Evolutionary conservation across 2,329 filamentous ascomycete genomes (phyloP).

Genomic region (Beauveria caledonica): DNA sequence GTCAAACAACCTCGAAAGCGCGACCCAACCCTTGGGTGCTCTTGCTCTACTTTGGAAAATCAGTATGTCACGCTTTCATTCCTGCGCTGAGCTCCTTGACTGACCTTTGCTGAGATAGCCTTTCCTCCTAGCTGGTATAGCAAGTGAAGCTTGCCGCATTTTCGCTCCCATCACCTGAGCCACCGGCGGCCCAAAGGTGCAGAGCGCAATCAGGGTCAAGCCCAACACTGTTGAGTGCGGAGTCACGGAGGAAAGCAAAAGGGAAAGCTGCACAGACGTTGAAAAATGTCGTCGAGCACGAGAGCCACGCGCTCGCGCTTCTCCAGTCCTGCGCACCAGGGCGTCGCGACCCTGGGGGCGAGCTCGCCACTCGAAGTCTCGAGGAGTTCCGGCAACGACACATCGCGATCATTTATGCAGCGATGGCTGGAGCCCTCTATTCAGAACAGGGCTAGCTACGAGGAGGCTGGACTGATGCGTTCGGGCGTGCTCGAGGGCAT

Average conservation of each 20-base stretch:
- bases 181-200: not conserved
- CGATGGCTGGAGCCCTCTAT: conserved; percentile 52
- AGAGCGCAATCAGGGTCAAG: not conserved
- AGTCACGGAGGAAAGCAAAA: conserved; percentile 8
- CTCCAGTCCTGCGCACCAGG: conserved; percentile 41
- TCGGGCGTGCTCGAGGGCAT: conserved; percentile 76
- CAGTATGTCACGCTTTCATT: not conserved
- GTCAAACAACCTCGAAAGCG: conserved; percentile 5
- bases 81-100: not conserved
- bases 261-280: conserved; percentile 12
- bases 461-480: conserved; percentile 66
- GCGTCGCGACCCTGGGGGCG: conserved; percentile 12
- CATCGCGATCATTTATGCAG: conserved; percentile 43
- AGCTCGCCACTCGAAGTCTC: conserved; percentile 30
- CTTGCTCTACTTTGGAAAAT: not conserved
- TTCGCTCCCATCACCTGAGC: not conserved
- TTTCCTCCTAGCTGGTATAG: not conserved
- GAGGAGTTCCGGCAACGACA: conserved; percentile 27
- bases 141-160: not conserved
- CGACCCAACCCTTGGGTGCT: not conserved
- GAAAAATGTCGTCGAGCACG: conserved; percentile 35
- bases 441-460: conserved; percentile 61
- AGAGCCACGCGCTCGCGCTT: conserved; percentile 48
- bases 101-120: not conserved
- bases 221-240: not conserved